phyloP scores from a whole-genome alignment of 1,284 basidiomycete genomes.

The Volvariella surrecta region DNA sequence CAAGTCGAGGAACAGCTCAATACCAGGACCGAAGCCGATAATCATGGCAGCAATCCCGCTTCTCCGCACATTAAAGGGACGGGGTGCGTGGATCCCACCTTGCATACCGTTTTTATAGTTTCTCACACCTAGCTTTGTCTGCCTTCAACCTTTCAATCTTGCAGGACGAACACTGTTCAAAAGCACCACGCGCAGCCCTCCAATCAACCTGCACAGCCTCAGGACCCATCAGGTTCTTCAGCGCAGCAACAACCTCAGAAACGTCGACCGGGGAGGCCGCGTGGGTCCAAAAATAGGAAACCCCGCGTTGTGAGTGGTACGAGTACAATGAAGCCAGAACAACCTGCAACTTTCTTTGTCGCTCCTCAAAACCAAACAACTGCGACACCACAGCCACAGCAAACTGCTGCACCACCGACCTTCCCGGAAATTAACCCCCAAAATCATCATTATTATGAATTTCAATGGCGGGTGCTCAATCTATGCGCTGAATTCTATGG shows the following conservation, averaged over 20 bases:
- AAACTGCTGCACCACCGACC: conserved; percentile 25
- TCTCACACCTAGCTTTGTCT: conserved; percentile 1
- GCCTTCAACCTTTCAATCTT: not conserved
- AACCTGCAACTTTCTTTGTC: conserved; percentile 18
- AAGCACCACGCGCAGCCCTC: conserved; percentile 11
- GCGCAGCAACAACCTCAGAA: conserved; percentile 33
- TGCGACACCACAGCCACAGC: conserved; percentile 13
- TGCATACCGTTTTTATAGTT: conserved; percentile 4
- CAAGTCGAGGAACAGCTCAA: conserved; percentile 59
- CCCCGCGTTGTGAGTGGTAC: conserved; percentile 17
- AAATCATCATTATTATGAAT: conserved; percentile 74
- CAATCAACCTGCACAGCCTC: conserved; percentile 10
- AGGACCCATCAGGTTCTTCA: conserved; percentile 5
- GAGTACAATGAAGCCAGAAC: conserved; percentile 21
- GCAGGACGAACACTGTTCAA: conserved; percentile 14
- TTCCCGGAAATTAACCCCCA: conserved; percentile 48
- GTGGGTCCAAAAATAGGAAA: conserved; percentile 68
- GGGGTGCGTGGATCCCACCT: conserved; percentile 17
- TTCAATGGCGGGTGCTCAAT: conserved; percentile 75
- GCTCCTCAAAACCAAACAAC: not conserved
- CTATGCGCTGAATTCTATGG: conserved; percentile 78
- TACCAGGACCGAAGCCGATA: conserved; percentile 22
- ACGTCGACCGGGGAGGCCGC: conserved; percentile 63
- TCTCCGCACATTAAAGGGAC: conserved; percentile 21
- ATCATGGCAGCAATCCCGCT: conserved; percentile 20